These are phyloP conservation scores for Leptographium procerum DNA, from an alignment of 2,329 filamentous ascomycete species.

Conservation along the genomic window DNA sequence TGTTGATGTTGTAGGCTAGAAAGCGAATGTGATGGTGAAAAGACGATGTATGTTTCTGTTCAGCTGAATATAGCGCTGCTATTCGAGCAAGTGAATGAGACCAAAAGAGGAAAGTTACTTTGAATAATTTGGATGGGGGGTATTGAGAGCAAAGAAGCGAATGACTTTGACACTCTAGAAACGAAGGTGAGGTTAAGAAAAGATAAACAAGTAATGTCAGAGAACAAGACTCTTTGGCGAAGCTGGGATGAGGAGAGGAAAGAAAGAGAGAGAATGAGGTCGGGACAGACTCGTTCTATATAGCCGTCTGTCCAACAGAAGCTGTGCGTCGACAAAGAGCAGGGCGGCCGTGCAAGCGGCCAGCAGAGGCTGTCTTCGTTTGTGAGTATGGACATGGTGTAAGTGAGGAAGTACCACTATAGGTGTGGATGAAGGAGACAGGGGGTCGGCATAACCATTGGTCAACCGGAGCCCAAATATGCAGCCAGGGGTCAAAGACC, in stretches of 20 bases:
- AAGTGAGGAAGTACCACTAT: background rate
- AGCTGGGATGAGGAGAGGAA: background rate
- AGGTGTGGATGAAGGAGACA: background rate
- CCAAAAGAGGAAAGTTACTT: constrained; percentile 15
- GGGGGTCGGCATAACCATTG: background rate
- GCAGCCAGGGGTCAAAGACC: background rate
- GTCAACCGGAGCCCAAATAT: background rate
- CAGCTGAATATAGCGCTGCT: constrained; percentile 2
- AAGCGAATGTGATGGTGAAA: background rate
- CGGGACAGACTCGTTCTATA: background rate
- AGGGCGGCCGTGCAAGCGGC: background rate
- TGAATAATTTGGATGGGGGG: constrained; percentile 13
- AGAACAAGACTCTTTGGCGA: background rate
- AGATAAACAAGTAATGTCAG: background rate
- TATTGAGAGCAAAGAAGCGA: constrained; percentile 40
- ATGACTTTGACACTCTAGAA: constrained; percentile 39
- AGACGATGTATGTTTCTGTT: background rate
- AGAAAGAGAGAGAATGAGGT: background rate
- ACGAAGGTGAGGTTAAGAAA: background rate
- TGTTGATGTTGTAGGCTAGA: constrained; percentile 13
- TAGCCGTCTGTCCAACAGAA: background rate
- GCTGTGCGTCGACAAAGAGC: background rate
- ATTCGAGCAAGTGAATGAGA: constrained; percentile 12
- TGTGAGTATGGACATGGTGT: background rate
- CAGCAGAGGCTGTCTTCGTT: background rate